phyloP scores from a whole-genome alignment of 495 filamentous ascomycete species.

The Rhypophila decipiens region DNA sequence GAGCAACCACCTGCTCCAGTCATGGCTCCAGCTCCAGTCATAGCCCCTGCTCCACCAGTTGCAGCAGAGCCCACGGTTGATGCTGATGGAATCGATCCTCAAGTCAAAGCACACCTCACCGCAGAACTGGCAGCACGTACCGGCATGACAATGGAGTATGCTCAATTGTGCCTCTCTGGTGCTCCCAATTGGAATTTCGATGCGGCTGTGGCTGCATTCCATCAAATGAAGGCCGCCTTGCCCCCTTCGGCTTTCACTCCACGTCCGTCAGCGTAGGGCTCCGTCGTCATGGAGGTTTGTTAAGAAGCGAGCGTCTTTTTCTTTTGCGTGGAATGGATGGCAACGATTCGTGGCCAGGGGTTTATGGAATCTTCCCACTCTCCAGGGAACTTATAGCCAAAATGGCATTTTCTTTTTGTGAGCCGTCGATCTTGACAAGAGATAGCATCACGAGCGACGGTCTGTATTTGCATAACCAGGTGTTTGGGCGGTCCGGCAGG shows the following conservation, averaged over 20 bases:
- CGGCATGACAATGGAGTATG: conserved; percentile 65
- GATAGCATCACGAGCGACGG: no score
- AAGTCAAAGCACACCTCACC: conserved; percentile 54
- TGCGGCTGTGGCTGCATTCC: conserved; percentile 60
- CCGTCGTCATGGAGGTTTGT: no score
- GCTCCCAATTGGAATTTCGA: conserved; percentile 66
- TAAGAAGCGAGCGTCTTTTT: not conserved
- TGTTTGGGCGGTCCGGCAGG: no score
- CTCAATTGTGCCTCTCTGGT: conserved; percentile 60
- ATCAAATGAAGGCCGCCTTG: conserved; percentile 43
- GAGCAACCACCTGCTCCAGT: not conserved
- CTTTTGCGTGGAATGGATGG: not conserved
- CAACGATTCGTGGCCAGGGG: not conserved
- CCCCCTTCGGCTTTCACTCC: conserved; percentile 34
- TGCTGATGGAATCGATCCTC: conserved; percentile 23
- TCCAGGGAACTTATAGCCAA: no score
- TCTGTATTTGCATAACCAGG: no score
- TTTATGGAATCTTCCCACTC: no score
- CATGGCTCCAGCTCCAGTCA: not conserved
- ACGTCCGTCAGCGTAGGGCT: not conserved
- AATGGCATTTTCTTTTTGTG: no score
- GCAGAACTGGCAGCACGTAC: conserved; percentile 61
- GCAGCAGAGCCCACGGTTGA: no score
- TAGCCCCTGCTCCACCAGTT: conserved; percentile 2
- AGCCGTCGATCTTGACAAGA: no score